Base-by-base conservation (phyloP, 169 alveolate species). In the Pseudocohnilembus persalinus region DNA sequence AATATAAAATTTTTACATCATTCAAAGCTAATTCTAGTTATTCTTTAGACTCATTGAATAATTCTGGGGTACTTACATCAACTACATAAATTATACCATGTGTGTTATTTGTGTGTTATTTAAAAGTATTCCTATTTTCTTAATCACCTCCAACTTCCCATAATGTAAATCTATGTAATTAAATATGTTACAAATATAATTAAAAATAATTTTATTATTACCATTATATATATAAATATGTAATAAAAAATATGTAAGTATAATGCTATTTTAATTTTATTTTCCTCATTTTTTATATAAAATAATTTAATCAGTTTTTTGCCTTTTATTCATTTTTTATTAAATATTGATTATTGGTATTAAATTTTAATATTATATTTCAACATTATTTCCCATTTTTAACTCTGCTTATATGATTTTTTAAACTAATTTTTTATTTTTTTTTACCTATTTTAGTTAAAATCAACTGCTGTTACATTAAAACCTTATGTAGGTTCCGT, bases 121-220 rank as follows among this genome's bases (percentile, higher is more conserved):
- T 73, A 84, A 84, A 85, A 73, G 77, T 78, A 30, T 77, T 72
- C 35, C 85, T 72, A 27, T 68, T 72, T 35, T 28, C 75, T 34
- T 80, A 31, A 68, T 79, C 82, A 29, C 89, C 89, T 49, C 89
- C 89, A 34, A 85, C 73, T 31, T 85, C 89, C 63, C 76, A 85
- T 29, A 85, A 49, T 31, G 74, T 75, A 29, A 78, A 29, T 79
- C 78, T 85, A 65, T 75, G 20, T 11, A 11, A 49, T 49, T 11
- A 4, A 49, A 49, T 49, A 49, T 11, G 20, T 49, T 11, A 49
- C 20, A 11, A 49, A 49, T 20, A 49, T 49, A 11, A 11, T 20
- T 49, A 11, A 49, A 49, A 11, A 11, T 49, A 11, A 49, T 49
- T 49, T 49, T 49, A 49, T 20, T 49, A 49, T 11, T 49, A 11